phyloP scores from a whole-genome alignment of 305 asterid genomes.

The Fraxinus latifolia region DNA sequence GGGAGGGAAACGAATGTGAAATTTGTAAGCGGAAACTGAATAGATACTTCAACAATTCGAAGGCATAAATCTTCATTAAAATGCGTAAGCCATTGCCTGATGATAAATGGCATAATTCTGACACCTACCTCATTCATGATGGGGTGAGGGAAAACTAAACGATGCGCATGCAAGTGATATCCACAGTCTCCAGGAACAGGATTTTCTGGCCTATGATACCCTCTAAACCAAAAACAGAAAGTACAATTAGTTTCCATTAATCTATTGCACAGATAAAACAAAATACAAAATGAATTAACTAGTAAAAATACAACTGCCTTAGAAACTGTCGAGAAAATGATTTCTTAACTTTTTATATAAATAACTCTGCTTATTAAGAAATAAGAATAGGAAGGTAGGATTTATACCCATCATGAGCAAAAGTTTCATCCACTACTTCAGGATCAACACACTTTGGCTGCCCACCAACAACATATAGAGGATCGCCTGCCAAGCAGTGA shows the following conservation, averaged over 20 bases:
- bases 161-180: slow-evolving; percentile 90
- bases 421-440: slow-evolving; percentile 47
- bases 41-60: not conserved
- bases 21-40: not conserved
- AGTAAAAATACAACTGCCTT: not conserved
- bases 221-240: slow-evolving; percentile 44
- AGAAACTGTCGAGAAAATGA: slow-evolving; percentile 3
- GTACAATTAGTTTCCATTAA: not conserved
- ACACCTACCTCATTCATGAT: slow-evolving; percentile 53
- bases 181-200: slow-evolving; percentile 99
- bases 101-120: slow-evolving; percentile 1
- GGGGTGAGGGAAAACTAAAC: slow-evolving; percentile 61
- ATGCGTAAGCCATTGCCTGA: not conserved
- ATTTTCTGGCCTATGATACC: slow-evolving; percentile 71
- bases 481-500: slow-evolving; percentile 64
- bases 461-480: slow-evolving; percentile 80
- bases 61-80: not conserved
- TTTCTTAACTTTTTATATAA: not conserved
- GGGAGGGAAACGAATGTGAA: not conserved
- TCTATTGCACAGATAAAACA: not conserved
- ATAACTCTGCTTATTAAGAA: not conserved
- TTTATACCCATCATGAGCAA: slow-evolving; percentile 83
- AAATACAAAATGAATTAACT: not conserved
- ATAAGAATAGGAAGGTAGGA: slow-evolving; percentile 12
- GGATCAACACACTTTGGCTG: slow-evolving; percentile 51